Percentiles rank a stretch among this genome's conserved stretches.
Evolutionary conservation across 108 stramenopile species (phyloP).

Genomic region (Cyclotella sp.): DNA sequence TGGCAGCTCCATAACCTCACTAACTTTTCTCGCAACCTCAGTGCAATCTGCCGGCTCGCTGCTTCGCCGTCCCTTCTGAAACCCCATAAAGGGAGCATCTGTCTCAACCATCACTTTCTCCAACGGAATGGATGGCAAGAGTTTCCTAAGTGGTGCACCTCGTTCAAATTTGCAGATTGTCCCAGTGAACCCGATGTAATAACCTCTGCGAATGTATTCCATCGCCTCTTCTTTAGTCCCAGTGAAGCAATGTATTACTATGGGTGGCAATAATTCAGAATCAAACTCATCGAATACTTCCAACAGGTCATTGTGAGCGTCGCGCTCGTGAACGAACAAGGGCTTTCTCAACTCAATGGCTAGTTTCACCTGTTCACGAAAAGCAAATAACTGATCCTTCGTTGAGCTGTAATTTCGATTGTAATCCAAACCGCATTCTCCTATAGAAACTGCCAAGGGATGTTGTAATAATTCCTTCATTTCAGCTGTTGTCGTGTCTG

Average conservation of each 20-base stretch:
- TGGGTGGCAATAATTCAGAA: slow-evolving; percentile 34
- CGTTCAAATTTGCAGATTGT: slow-evolving; percentile 64
- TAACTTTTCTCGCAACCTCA: slow-evolving; percentile 53
- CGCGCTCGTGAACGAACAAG: slow-evolving; percentile 63
- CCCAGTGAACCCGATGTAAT: slow-evolving; percentile 63
- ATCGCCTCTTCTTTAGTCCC: slow-evolving; percentile 52
- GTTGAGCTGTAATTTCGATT: slow-evolving; percentile 59
- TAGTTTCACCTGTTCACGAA: slow-evolving; percentile 54
- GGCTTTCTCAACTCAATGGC: slow-evolving; percentile 54
- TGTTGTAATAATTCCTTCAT: slow-evolving; percentile 30
- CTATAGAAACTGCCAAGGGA: slow-evolving; percentile 53
- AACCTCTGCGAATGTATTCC: slow-evolving; percentile 52
- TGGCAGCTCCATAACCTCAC: slow-evolving; percentile 32
- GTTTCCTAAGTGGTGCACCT: slow-evolving; percentile 49
- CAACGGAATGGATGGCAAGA: slow-evolving; percentile 52
- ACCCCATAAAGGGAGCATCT: slow-evolving; percentile 65
- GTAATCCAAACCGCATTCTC: slow-evolving; percentile 66
- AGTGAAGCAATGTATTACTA: slow-evolving; percentile 67
- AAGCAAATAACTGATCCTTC: slow-evolving; percentile 52
- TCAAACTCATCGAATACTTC: slow-evolving; percentile 51
- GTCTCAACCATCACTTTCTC: slow-evolving; percentile 60
- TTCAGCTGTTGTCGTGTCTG: slow-evolving; percentile 12
- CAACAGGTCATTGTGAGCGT: slow-evolving; percentile 50
- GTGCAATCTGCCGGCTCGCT: slow-evolving; percentile 57
- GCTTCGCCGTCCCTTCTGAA: slow-evolving; percentile 39